phyloP scores from a whole-genome alignment of 371 early-diverging fungal species.

The Syncephalastrum sp. region DNA sequence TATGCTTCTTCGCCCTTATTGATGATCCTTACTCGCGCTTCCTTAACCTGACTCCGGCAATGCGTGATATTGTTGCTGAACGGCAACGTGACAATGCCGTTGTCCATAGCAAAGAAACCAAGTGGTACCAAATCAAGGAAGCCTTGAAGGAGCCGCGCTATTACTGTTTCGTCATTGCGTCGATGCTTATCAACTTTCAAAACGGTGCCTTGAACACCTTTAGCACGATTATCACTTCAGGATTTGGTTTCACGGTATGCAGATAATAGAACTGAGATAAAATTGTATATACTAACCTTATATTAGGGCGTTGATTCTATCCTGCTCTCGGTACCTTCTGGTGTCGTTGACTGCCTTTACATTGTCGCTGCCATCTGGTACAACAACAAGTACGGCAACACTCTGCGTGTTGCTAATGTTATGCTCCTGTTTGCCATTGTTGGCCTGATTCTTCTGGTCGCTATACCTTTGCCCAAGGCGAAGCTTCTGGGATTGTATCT shows the following conservation, averaged over 20 bases:
- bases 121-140: slow-evolving; percentile 23
- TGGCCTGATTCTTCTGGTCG: slow-evolving; percentile 25
- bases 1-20: slow-evolving; percentile 18
- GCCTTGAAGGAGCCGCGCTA: slow-evolving; percentile 24
- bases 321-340: slow-evolving; percentile 26
- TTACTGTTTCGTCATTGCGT: slow-evolving; percentile 20
- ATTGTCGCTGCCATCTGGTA: slow-evolving; percentile 20
- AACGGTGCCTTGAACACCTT: slow-evolving; percentile 40
- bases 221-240: slow-evolving; percentile 19
- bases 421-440: slow-evolving; percentile 17
- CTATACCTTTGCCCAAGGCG: slow-evolving; percentile 24
- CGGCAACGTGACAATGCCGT: slow-evolving; percentile 19
- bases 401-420: slow-evolving; percentile 17
- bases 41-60: slow-evolving; percentile 15
- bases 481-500: slow-evolving; percentile 29
- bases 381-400: slow-evolving; percentile 20
- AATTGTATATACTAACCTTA: background rate
- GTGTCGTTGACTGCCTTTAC: slow-evolving; percentile 23
- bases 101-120: slow-evolving; percentile 19
- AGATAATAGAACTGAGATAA: background rate
- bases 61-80: slow-evolving; percentile 12
- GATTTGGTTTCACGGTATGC: slow-evolving; percentile 30
- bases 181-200: slow-evolving; percentile 31
- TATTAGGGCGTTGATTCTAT: slow-evolving; percentile 23
- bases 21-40: slow-evolving; percentile 19